A percentile compares a stretch with the other conserved stretches of the same genome.
phyloP scores from a whole-genome alignment of 2,329 filamentous ascomycete genomes.

The Lachnellula cervina region DNA sequence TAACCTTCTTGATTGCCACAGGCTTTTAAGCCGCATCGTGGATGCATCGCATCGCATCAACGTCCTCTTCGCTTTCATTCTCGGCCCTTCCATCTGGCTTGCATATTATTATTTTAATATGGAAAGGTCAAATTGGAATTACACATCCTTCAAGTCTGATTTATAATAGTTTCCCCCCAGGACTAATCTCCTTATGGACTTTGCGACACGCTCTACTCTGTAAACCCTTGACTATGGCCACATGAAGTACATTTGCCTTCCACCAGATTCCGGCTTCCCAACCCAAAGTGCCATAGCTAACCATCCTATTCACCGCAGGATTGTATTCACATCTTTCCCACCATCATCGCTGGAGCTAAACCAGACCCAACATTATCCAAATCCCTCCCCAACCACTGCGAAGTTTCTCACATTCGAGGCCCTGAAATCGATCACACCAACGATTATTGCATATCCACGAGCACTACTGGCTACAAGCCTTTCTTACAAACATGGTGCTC shows the following conservation, averaged over 20 bases:
- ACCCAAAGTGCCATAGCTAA: too few species aligned
- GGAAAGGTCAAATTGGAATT: neutral
- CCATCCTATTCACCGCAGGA: too few species aligned
- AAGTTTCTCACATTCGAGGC: neutral
- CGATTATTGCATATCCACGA: neutral
- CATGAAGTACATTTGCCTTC: neutral
- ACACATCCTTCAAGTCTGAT: neutral
- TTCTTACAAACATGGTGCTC: slow-evolving; percentile 22
- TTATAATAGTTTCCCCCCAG: neutral
- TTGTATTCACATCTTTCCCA: too few species aligned
- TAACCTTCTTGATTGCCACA: too few species aligned
- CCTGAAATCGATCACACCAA: neutral
- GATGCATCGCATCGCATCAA: too few species aligned
- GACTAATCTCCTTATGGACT: neutral
- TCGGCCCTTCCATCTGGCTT: too few species aligned
- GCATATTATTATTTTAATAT: too few species aligned
- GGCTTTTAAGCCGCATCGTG: too few species aligned
- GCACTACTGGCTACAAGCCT: neutral
- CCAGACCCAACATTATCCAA: neutral
- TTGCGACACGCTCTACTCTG: neutral
- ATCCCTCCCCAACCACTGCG: neutral
- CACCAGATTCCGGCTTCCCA: too few species aligned
- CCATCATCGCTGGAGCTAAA: too few species aligned
- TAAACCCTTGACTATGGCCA: neutral
- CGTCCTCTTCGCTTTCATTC: too few species aligned